phyloP scores from a whole-genome alignment of 805 yeast species.

The Martiniozyma abietophila region DNA sequence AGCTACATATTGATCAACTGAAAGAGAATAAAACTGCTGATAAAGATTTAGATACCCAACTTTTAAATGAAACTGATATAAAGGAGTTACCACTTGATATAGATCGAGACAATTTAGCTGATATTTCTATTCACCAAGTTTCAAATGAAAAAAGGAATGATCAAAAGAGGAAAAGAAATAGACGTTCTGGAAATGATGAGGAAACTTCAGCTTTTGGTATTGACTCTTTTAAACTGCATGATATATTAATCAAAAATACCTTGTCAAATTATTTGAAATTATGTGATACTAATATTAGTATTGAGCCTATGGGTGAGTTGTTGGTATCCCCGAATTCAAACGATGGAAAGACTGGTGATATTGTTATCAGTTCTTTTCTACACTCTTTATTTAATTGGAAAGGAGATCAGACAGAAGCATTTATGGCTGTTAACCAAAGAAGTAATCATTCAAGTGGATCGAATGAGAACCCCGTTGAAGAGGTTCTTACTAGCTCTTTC shows the following conservation, averaged over 20 bases:
- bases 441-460: slow-evolving; percentile 7
- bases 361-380: slow-evolving; percentile 4
- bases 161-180: too few species aligned
- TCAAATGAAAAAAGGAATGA: too few species aligned
- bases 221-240: slow-evolving; percentile 9
- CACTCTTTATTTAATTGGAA: slow-evolving; percentile 16
- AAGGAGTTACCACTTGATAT: too few species aligned
- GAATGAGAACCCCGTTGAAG: slow-evolving; percentile 22
- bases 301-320: slow-evolving; percentile 33
- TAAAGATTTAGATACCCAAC: too few species aligned
- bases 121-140: too few species aligned
- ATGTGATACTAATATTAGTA: slow-evolving; percentile 30
- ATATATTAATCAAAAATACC: slow-evolving; percentile 9
- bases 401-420: slow-evolving; percentile 15
- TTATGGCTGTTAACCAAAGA: slow-evolving; percentile 14
- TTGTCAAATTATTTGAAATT: slow-evolving; percentile 14
- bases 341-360: slow-evolving; percentile 21
- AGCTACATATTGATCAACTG: too few species aligned
- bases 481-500: slow-evolving; percentile 21
- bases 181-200: too few species aligned
- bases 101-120: too few species aligned
- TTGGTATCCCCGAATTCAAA: slow-evolving; percentile 12
- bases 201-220: too few species aligned
- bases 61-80: too few species aligned
- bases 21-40: too few species aligned